A percentile compares a stretch with the other conserved stretches of the same genome.
phyloP scores from a whole-genome alignment of 1,139 yeast genomes.

The Kodamaea suecica region DNA sequence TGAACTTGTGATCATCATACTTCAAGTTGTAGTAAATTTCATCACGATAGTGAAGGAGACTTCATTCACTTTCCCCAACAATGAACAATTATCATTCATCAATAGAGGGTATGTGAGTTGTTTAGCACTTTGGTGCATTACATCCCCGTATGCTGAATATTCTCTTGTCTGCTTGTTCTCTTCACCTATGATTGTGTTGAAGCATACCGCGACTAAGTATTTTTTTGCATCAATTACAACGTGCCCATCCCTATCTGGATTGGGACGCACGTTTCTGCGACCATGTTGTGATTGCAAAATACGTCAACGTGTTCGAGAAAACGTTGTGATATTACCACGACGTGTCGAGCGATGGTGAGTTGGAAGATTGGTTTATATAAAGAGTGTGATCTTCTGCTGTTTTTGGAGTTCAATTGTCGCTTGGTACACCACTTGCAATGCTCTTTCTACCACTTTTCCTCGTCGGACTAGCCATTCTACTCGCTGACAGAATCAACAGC shows the following conservation, averaged over 20 bases:
- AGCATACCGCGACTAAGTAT: not conserved
- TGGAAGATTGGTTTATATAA: no score
- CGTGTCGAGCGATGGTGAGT: no score
- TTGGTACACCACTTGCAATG: constrained; percentile 1
- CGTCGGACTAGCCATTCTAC: constrained; percentile 8
- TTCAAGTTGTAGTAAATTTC: no score
- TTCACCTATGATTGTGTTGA: no score
- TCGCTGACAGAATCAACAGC: constrained; percentile 22
- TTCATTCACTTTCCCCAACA: constrained; percentile 1
- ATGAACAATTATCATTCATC: not conserved
- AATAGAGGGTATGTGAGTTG: not conserved
- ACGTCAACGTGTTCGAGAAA: constrained; percentile 3
- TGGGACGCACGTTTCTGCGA: not conserved
- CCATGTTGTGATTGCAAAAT: constrained; percentile 2
- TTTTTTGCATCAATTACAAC: not conserved
- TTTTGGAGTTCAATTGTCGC: not conserved
- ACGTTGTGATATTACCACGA: not conserved
- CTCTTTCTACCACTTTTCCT: constrained; percentile 6
- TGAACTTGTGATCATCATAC: no score
- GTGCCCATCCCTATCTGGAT: not conserved
- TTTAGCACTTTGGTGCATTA: not conserved
- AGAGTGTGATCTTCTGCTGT: not conserved
- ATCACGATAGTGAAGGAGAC: no score
- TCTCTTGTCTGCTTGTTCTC: no score
- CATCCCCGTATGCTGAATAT: not conserved